Evolutionary conservation across 2,329 filamentous ascomycete species (phyloP), one percentile per base, ranked within the genome.

Genomic region (Pseudocercospora pini-densiflorae): DNA sequence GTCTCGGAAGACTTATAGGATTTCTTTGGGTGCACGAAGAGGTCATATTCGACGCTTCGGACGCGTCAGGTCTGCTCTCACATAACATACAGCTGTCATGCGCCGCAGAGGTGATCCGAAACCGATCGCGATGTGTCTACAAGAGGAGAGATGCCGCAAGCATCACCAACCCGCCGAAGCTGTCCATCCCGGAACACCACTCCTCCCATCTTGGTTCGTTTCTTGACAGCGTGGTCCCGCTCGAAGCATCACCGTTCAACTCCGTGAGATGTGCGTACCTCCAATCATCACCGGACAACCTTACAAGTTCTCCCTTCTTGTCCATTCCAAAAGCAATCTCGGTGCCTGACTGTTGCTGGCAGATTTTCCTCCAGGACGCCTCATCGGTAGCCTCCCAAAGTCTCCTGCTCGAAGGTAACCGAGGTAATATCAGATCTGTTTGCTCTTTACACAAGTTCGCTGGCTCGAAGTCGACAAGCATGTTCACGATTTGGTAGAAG

Each of bases 121-220:
- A 31, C 29, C 29, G 29, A 31, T 31, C 29, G 29, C 29, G 29
- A 31, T 31, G 29, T 31, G 29, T 45, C 40, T 45, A 45, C 14
- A 19, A 45, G 19, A 45, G 14, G 4, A 45, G 19, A n/a, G 40
- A 45, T 19, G 81, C 81, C 74, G 80, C 79, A 72, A 84, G 78
- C 79, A 84, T 80, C 19, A 84, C 75, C 66, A 84, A 73, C 2
- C 76, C 78, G 14, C 82, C 81, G 68, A 84, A 72, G 31, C 77
- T 77, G 77, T 83, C 82, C 78, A 82, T 82, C 3, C 80, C 80
- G 5, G 77, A 74, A 62, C 80, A 83, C 81, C 81, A 83, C 64
- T 83, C 80, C 63, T 81, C 77, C 81, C 81, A 83, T 67, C 72
- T 76, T 24, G 66, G 76, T 58, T 24, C 69, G 19, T 36, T 24